Evolutionary conservation across 768 basidiomycete genomes (phyloP).

Genomic region (Boletus bicolor): DNA sequence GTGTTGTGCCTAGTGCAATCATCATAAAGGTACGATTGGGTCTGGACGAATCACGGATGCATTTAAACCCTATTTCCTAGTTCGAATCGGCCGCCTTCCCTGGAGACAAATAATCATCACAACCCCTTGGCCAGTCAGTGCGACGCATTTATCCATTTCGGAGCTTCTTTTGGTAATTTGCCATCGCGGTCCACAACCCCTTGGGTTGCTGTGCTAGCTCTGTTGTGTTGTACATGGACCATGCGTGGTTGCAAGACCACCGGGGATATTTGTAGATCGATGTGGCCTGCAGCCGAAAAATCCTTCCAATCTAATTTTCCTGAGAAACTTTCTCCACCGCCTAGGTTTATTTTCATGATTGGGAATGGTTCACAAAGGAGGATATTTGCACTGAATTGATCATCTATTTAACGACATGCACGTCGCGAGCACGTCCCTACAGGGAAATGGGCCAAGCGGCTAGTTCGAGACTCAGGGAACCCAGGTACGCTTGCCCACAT

Average conservation of each 20-base stretch:
- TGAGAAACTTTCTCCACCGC: neutral
- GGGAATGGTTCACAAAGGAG: neutral
- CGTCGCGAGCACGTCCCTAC: too few species aligned
- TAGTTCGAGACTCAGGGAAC: neutral
- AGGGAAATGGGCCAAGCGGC: neutral
- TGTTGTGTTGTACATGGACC: neutral
- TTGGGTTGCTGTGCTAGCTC: neutral
- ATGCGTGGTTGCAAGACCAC: neutral
- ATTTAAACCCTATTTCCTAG: too few species aligned
- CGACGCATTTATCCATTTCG: too few species aligned
- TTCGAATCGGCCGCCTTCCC: neutral
- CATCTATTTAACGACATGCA: too few species aligned
- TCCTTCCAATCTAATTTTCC: neutral
- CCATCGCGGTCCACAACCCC: too few species aligned
- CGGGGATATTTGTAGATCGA: neutral
- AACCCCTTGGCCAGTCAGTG: too few species aligned
- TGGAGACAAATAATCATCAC: too few species aligned
- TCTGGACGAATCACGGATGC: neutral
- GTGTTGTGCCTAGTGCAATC: too few species aligned
- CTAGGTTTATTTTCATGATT: neutral
- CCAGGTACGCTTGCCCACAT: neutral
- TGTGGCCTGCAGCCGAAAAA: neutral
- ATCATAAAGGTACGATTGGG: neutral
- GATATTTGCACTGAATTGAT: too few species aligned
- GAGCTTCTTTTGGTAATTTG: too few species aligned